A percentile compares a stretch with the other conserved stretches of the same genome.
Conservation (phyloP, 257 asterid genomes). For the Plectranthus barbatus region DNA sequence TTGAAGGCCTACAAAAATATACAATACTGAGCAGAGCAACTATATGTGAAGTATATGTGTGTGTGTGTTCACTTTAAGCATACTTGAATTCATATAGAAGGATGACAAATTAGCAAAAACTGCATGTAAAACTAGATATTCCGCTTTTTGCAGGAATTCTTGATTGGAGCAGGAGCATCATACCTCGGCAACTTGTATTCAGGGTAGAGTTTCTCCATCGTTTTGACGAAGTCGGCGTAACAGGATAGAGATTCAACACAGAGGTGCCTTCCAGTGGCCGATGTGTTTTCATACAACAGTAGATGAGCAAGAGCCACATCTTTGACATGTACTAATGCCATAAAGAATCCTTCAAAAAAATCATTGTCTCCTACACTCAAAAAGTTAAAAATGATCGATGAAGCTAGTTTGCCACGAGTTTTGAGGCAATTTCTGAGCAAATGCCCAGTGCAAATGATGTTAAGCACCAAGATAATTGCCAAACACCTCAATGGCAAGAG, state of each 20-base stretch:
- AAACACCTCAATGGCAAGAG: not conserved
- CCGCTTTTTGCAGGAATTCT: too few relatives aligned
- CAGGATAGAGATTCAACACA: slow-evolving; percentile 70
- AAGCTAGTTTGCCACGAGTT: too few relatives aligned
- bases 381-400: slow-evolving; percentile 1
- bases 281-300: slow-evolving; percentile 56
- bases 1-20: slow-evolving; percentile 44
- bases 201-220: slow-evolving; percentile 65
- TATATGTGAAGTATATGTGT: too few relatives aligned
- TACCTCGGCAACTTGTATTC: slow-evolving; percentile 67
- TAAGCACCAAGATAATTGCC: not conserved
- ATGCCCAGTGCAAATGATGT: not conserved
- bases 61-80: too few relatives aligned
- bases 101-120: too few relatives aligned
- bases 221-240: slow-evolving; percentile 68
- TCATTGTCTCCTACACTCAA: not conserved
- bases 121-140: too few relatives aligned
- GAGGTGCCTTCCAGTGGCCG: slow-evolving; percentile 69
- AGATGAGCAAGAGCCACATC: slow-evolving; percentile 87
- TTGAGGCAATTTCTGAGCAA: too few relatives aligned
- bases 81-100: too few relatives aligned
- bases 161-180: not conserved
- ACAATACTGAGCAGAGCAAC: not conserved
- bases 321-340: slow-evolving; percentile 73
- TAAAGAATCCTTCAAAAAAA: slow-evolving; percentile 36